Base-by-base conservation (phyloP, 805 yeast genomes). In the Saccharomycodes ludwigii region DNA sequence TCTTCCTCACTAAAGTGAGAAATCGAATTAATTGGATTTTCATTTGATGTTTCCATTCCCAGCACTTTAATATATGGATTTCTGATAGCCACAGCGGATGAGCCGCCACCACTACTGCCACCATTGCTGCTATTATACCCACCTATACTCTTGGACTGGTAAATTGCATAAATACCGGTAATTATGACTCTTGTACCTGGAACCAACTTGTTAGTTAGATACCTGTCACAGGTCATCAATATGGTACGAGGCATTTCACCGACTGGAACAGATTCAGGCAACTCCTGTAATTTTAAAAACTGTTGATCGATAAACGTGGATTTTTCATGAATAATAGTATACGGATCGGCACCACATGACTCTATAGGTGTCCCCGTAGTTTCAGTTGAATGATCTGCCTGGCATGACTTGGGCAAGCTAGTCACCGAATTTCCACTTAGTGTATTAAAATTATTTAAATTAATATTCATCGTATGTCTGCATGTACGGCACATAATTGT, bases 161-260 rank as follows among this genome's bases (percentile, higher is more conserved):
- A 86, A 44, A 86, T 86, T 23, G 95, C 81, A 56, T 91, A 91
- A 29, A 91, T 77, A 32, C 98, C 99, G 27, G 84, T 73, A 26
- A 88, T 68, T 6, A 94, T 84, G 43, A 94, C 93, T 41, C 96
- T 66, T 0, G 93, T 82, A 17, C 99, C 99, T 0, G 99, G 99
- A 24, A 88, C 80, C 19, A 91, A 85, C 40, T 71, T 74, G 58
- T 91, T 91, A 18, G 95, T 79, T 50, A 91, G 62, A 45, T 81
- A 82, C 39, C 98, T 69, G 54, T 91, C 97, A 21, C 84, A 83
- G 26, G 91, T 80, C 40, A 91, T 65, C 36, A 83, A 50, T 24
- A 91, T 77, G 48, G 91, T 94, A 44, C 99, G 73, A 6, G 99
- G 99, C 84, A 91, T 78, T 59, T 91, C 99, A 43, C 99, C 98